Base-by-base conservation (phyloP, 2,329 filamentous ascomycete species). In the Paramyrothecium sp. region DNA sequence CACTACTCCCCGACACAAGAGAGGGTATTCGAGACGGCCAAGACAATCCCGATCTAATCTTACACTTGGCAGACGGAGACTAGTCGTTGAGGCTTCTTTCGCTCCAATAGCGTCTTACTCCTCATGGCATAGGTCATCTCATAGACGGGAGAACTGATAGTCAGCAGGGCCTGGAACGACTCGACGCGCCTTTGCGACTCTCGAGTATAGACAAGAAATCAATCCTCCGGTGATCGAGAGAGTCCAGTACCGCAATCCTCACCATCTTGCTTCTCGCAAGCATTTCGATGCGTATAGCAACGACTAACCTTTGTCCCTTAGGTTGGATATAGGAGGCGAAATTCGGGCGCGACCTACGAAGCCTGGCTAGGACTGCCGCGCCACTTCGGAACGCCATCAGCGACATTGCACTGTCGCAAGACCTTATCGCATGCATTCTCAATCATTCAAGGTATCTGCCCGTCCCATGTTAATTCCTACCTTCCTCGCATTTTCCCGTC, bases 361-460 rank as follows among this genome's bases (percentile, higher is more conserved):
- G 22, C 16, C 33, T 34, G 7, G 38, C 13, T 16, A 44, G 13
- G 38, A 44, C n/a, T 44, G 38, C 38, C 38, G 38, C n/a, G n/a
- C 38, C 13, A 16, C 13, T 19, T 19, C 38, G n/a, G 5, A 44
- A 3, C 38, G 38, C 38, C 57, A 55, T 56, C 58, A 54, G 54
- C 56, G 60, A 58, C 63, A 53, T 16, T 50, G 58, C 34, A 26
- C 30, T 53, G 56, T 61, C 60, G 56, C 58, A 53, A 55, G 55
- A 56, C 47, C 63, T 60, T 34, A 56, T 63, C 68, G 63, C 57
- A 70, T 70, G 68, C 70, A 65, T 70, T 62, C 68, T 55, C 68
- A 70, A 69, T 63, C 69, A 53, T 63, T 66, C 51, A 70, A 69
- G 68, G 68, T 70, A 60, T 57, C 60, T 56, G 58, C 16, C 20